Evolutionary conservation across 371 early-diverging fungal species (phyloP), one percentile per base, ranked within the genome.

Genomic region (Lichtheimia ramosa): DNA sequence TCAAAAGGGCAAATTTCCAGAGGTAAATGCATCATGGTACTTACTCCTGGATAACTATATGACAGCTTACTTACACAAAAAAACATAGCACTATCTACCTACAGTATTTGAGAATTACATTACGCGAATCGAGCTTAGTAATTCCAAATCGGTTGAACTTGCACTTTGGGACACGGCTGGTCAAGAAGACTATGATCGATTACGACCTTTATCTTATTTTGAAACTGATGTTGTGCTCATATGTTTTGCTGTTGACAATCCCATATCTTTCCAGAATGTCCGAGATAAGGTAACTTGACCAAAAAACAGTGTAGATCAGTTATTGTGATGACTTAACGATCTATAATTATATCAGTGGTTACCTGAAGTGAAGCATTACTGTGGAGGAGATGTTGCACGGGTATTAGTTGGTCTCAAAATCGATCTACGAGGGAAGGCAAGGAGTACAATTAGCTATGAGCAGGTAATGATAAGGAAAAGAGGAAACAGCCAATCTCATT

Each of bases 91-190:
- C 14, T 76, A 79, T 67, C 39, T 90, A 13, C 92, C 92, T n/a
- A 92, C 94, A 13, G 89, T 93, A 8, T 94, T 95, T 72, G 94
- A 93, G 65, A 92, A 91, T 71, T 93, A 91, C 70, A 86, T 89
- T 2, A 89, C 91, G 18, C 85, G 88, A 51, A 87, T 93, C 15
- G 86, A 87, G 72, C 82, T 91, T 7, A 86, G 89, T 58, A 60
- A 65, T 40, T 85, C 85, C 51, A 89, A 89, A 63, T 84, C 86
- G 8, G 89, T 92, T 51, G 89, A 89, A 65, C 70, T 96, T n/a
- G 90, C 89, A 16, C 73, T 96, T 40, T 95, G 94, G 92, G 96
- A 96, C 78, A 96, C 96, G 14, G 92, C 93, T 24, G 95, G 96
- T 18, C 93, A 92, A 66, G 91, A 92, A 69, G 94, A 93, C 64